Evolutionary conservation across 1,139 yeast species (phyloP).

Genomic region (Ogataea hybrid): DNA sequence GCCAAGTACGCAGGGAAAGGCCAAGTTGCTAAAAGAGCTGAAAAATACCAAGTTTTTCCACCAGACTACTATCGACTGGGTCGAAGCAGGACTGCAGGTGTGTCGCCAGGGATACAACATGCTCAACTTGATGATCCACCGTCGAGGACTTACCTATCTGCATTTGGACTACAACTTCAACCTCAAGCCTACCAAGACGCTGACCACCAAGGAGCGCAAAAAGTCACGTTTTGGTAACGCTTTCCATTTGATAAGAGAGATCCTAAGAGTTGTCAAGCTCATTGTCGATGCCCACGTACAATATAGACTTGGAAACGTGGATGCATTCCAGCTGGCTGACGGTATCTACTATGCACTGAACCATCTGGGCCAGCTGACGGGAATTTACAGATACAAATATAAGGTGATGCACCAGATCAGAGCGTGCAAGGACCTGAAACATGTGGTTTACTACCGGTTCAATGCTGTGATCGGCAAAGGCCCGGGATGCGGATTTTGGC

Average conservation of each 20-base stretch:
- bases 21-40: conserved; percentile 63
- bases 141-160: conserved; percentile 86
- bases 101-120: conserved; percentile 93
- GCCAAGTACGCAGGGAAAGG: conserved; percentile 45
- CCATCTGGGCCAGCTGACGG: conserved; percentile 94
- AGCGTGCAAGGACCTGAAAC: conserved; percentile 93
- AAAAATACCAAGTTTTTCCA: conserved; percentile 85
- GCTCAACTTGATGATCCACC: conserved; percentile 85
- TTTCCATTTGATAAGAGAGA: conserved; percentile 89
- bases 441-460: conserved; percentile 80
- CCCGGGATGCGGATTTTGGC: conserved; percentile 99
- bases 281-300: conserved; percentile 94
- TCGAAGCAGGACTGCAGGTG: conserved; percentile 94
- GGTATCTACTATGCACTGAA: conserved; percentile 87
- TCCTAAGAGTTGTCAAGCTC: conserved; percentile 75
- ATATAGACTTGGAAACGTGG: conserved; percentile 83
- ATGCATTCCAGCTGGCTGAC: conserved; percentile 92
- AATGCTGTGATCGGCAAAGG: conserved; percentile 88
- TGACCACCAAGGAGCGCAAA: conserved; percentile 95
- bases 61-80: conserved; percentile 94
- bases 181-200: conserved; percentile 91
- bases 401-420: conserved; percentile 98
- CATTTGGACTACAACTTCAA: conserved; percentile 96
- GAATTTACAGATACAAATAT: conserved; percentile 94
- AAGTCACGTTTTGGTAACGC: conserved; percentile 96